phyloP scores from a whole-genome alignment of 1,284 basidiomycete species.

The Pseudozyma tsukubaensis region DNA sequence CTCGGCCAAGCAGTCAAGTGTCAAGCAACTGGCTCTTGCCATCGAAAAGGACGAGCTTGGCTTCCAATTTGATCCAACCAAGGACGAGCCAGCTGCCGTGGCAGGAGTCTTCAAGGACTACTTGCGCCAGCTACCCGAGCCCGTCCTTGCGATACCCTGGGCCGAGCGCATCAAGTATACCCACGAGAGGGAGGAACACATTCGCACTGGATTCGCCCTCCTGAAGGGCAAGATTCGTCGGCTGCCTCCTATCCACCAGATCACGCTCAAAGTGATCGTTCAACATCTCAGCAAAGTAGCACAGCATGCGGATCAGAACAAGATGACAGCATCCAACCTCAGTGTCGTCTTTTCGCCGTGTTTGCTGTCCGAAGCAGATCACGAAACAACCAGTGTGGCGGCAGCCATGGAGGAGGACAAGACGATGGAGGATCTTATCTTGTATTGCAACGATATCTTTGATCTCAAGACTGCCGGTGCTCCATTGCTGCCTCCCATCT shows the following conservation, averaged over 20 bases:
- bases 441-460: slow-evolving; percentile 59
- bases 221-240: slow-evolving; percentile 65
- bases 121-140: slow-evolving; percentile 89
- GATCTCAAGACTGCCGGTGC: slow-evolving; percentile 54
- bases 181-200: slow-evolving; percentile 74
- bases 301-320: slow-evolving; percentile 79
- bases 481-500: slow-evolving; percentile 45
- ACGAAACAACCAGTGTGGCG: slow-evolving; percentile 60
- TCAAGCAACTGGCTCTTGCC: slow-evolving; percentile 86
- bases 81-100: slow-evolving; percentile 89
- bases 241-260: slow-evolving; percentile 83
- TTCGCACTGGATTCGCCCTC: slow-evolving; percentile 68
- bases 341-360: slow-evolving; percentile 67
- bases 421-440: slow-evolving; percentile 64
- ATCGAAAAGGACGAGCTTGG: slow-evolving; percentile 89
- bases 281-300: slow-evolving; percentile 87
- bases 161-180: slow-evolving; percentile 77
- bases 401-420: slow-evolving; percentile 66
- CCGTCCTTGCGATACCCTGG: slow-evolving; percentile 86
- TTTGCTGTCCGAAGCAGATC: slow-evolving; percentile 60
- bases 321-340: slow-evolving; percentile 84
- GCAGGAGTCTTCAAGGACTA: slow-evolving; percentile 91
- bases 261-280: slow-evolving; percentile 85
- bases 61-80: slow-evolving; percentile 80
- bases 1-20: slow-evolving; percentile 81